A percentile compares a stretch with the other conserved stretches of the same genome.
phyloP scores from a whole-genome alignment of 1,139 yeast genomes.

The Magnusiomyces tetraspermus region DNA sequence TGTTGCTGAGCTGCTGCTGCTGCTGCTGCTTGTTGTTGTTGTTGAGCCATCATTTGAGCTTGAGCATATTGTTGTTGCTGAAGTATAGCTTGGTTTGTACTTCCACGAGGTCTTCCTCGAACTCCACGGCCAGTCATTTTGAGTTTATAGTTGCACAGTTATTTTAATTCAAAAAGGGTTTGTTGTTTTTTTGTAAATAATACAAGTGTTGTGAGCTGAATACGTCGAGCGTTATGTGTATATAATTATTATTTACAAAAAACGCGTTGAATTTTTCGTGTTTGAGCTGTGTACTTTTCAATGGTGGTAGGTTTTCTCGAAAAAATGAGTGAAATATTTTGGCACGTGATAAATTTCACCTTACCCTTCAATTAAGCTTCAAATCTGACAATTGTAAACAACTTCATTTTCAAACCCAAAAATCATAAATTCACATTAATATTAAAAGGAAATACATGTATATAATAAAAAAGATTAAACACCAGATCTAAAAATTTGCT shows the following conservation, averaged over 20 bases:
- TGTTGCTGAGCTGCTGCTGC: background rate
- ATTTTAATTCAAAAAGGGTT: no score
- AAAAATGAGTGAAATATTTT: no score
- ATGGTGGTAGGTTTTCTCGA: no score
- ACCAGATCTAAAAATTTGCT: constrained; percentile 73
- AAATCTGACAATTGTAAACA: background rate
- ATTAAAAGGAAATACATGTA: constrained; percentile 20
- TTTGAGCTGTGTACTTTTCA: no score
- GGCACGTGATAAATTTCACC: background rate
- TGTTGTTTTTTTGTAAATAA: no score
- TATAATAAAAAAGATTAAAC: constrained; percentile 39
- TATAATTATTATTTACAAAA: no score
- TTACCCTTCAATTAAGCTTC: background rate
- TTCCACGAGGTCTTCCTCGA: constrained; percentile 2
- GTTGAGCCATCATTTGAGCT: background rate
- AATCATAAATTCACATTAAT: background rate
- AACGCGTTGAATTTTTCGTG: no score
- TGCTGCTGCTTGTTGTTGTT: background rate
- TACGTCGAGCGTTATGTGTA: no score
- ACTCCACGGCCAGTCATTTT: background rate
- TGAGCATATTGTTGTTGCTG: background rate
- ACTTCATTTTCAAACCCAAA: background rate
- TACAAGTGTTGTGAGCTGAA: no score
- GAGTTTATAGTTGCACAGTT: no score
- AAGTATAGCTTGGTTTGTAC: background rate